A percentile compares a stretch with the other conserved stretches of the same genome.
phyloP scores from a whole-genome alignment of 345 rosid species.

The Nasturtium officinale region DNA sequence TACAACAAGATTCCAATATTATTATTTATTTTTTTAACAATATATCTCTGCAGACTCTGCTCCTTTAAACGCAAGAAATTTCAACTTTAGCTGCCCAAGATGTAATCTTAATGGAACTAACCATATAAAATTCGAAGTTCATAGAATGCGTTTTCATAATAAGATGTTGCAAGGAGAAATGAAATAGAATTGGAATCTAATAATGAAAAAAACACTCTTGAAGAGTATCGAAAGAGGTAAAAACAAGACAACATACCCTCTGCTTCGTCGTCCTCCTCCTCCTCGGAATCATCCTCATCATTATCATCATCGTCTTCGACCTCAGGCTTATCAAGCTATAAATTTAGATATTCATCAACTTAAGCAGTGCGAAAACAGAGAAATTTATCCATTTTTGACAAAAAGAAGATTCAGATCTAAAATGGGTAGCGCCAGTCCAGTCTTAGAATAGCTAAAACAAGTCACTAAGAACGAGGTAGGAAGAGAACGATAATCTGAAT shows the following conservation, averaged over 20 bases:
- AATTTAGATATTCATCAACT: background rate
- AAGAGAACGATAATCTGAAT: conserved; percentile 1
- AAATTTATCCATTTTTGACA: background rate
- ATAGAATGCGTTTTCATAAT: background rate
- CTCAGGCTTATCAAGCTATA: conserved; percentile 63
- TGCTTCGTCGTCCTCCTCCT: conserved; percentile 54
- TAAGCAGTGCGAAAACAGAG: conserved; percentile 12
- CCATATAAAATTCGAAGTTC: background rate
- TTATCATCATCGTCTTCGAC: conserved; percentile 67
- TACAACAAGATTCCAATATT: background rate
- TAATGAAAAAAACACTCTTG: background rate
- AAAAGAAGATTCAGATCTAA: conserved; percentile 30
- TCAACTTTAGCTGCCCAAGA: background rate
- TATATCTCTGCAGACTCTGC: background rate
- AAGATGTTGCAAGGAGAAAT: background rate
- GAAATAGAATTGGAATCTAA: background rate
- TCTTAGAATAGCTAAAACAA: conserved; percentile 5
- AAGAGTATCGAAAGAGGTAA: background rate
- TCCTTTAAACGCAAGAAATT: background rate
- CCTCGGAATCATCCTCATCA: conserved; percentile 65
- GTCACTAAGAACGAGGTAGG: background rate
- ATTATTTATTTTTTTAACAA: background rate
- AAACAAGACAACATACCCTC: conserved; percentile 48
- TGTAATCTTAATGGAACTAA: background rate
- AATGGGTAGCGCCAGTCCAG: background rate